phyloP scores from a whole-genome alignment of 495 filamentous ascomycete genomes.

The Neurospora sp. region DNA sequence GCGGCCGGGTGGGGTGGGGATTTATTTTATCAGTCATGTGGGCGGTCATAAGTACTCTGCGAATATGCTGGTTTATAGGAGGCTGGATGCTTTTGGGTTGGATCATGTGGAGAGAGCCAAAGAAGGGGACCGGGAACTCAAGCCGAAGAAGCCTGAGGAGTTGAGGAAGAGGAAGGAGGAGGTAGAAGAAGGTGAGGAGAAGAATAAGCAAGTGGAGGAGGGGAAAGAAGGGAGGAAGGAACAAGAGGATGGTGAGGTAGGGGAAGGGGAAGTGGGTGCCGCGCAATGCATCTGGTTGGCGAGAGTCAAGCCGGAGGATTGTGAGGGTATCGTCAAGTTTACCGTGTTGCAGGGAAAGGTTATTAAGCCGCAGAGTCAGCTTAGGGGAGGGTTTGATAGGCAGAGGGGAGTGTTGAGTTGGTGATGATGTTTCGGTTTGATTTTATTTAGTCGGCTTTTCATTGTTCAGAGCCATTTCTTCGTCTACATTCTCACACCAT shows the following conservation, averaged over 20 bases:
- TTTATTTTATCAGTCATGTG: conserved; percentile 94
- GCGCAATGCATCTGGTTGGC: conserved; percentile 93
- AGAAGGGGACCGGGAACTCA: conserved; percentile 16
- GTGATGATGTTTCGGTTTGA: conserved; percentile 32
- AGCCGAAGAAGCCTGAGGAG: conserved; percentile 6
- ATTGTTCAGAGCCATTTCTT: background rate
- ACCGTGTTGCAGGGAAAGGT: conserved; percentile 92
- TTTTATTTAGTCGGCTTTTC: background rate
- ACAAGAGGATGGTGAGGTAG: conserved; percentile 15
- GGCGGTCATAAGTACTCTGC: conserved; percentile 92
- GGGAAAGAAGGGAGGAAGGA: background rate
- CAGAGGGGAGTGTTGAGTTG: conserved; percentile 73
- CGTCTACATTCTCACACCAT: background rate
- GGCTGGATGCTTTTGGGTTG: conserved; percentile 49
- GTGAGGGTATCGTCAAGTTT: conserved; percentile 83
- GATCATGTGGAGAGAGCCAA: conserved; percentile 31
- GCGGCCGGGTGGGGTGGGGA: conserved; percentile 78
- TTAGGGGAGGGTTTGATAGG: conserved; percentile 87
- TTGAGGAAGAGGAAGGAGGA: conserved; percentile 1
- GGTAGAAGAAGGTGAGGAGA: background rate
- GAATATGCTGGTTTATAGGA: conserved; percentile 83
- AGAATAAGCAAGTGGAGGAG: conserved; percentile 8
- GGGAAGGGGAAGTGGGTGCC: conserved; percentile 46
- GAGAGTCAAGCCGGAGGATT: conserved; percentile 79
- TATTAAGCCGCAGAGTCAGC: conserved; percentile 71